Base-by-base conservation (phyloP, 495 filamentous ascomycete species). In the Echria macrotheca region DNA sequence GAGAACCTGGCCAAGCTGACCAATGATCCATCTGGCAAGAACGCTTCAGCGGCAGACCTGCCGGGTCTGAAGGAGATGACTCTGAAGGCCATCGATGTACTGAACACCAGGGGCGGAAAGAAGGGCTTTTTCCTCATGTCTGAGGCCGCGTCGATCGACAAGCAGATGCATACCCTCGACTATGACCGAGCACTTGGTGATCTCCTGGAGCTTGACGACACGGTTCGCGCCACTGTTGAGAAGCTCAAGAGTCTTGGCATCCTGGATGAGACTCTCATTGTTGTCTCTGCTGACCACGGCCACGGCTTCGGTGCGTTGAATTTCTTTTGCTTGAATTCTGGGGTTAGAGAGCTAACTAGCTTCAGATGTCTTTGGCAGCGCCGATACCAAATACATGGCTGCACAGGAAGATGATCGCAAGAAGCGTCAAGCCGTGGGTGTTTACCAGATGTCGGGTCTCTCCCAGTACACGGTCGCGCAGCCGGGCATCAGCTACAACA, bases 51-150 rank as follows among this genome's bases (percentile, higher is more conserved):
- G 2, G 71, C 72, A 5, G 84, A 89, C 50, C 73, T 85, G 6
- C 85, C 85, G 2, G 84, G 85, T 3, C 75, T 87, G 14, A 86
- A 84, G 61, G 82, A 89, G n/a, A 89, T 88, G 85, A 87, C 85
- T 0, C 69, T 87, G 31, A 89, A 89, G 66, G 83, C 85, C 0
- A 74, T 89, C 44, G 85, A 89, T 41, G 78, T 88, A 19, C 72
- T 88, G 22, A 63, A 81, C 55, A 64, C 67, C 11, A 83, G 85
- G 14, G 73, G 76, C 44, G 69, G 68, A n/a, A 70, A 80, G 36
- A 73, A 85, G 26, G 84, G 85, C 5, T 89, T 79, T 71, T 86
- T 87, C 72, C 69, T 89, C 55, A 88, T 89, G 84, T 74, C 76
- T 3, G 85, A 89, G 67, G 85, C 80, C 7, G 83, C 84, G 8